These are phyloP conservation scores for Pistacia integerrima DNA, from an alignment of 345 rosid genomes.

Conservation along the genomic window DNA sequence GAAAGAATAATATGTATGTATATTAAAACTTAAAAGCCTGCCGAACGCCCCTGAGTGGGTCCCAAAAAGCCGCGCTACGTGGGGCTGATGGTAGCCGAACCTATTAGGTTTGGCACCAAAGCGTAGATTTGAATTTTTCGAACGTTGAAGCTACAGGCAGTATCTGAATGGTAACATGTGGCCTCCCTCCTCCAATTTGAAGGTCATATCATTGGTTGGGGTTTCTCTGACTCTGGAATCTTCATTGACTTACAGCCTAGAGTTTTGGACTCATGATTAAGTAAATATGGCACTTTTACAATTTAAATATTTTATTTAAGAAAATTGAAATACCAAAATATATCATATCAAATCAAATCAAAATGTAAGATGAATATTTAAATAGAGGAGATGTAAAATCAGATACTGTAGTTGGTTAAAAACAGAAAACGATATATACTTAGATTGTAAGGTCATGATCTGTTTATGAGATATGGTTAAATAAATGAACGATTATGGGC, in stretches of 20 bases:
- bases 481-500: neutral
- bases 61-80: slow-evolving; percentile 39
- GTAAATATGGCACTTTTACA: no score
- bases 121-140: slow-evolving; percentile 38
- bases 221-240: neutral
- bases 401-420: no score
- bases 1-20: neutral
- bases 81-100: slow-evolving; percentile 34
- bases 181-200: slow-evolving; percentile 2
- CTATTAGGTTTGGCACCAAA: slow-evolving; percentile 31
- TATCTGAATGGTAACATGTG: neutral
- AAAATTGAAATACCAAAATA: neutral
- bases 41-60: slow-evolving; percentile 48
- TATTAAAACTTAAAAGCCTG: slow-evolving; percentile 3
- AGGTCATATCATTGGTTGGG: neutral
- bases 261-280: no score
- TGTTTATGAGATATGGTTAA: slow-evolving; percentile 18
- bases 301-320: no score
- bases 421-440: neutral
- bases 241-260: neutral
- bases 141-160: slow-evolving; percentile 33
- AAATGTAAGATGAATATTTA: no score
- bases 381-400: no score
- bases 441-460: slow-evolving; percentile 14
- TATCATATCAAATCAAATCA: no score